Base-by-base conservation (phyloP, 192 early-diverging fungal genomes). In the Rhizophagus sp. region DNA sequence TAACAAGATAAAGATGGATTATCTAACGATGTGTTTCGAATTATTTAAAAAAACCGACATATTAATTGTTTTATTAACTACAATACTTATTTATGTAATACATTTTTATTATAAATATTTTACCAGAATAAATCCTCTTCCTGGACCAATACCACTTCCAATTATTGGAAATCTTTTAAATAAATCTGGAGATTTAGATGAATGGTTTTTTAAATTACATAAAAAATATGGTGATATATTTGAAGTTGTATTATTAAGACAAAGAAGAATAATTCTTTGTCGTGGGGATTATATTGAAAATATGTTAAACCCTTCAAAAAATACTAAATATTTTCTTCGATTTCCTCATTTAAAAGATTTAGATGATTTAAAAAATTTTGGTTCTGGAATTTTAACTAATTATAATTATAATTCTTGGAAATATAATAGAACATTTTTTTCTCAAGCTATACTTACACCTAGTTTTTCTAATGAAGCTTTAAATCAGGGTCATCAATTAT, bases 61-160 rank as follows among this genome's bases (percentile, higher is more conserved):
- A 15, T 5, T 57, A 3, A 5, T 19, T 57, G 19, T 17, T 5
- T 57, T 57, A 57, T 57, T 19, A 17, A 15, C 5, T 19, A 57
- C 4, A 5, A 57, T 17, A 57, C 4, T 57, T 19, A 5, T 57
- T 19, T 57, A 57, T 19, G 2, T 57, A 57, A 4, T 5, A 19
- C n/a, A 78, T 50, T 78, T 78, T 27, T 78, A 78, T 67, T 78
- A 78, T 78, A 78, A 78, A 67, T 36, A 78, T 34, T 78, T 78
- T 67, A 78, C 76, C 6, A 62, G 41, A 12, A 2, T 78, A 49
- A 78, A 78, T 49, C 62, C 76, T 11, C 50, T 78, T 64, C 61
- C 76, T 27, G 76, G 76, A 41, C 76, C 76, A 78, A 67, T 67
- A 8, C 63, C 76, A 67, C 65, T 78, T 49, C 76, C 76, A 47